Evolutionary conservation across 306 rosid genomes (phyloP).

Genomic region (Acacia crassicarpa): DNA sequence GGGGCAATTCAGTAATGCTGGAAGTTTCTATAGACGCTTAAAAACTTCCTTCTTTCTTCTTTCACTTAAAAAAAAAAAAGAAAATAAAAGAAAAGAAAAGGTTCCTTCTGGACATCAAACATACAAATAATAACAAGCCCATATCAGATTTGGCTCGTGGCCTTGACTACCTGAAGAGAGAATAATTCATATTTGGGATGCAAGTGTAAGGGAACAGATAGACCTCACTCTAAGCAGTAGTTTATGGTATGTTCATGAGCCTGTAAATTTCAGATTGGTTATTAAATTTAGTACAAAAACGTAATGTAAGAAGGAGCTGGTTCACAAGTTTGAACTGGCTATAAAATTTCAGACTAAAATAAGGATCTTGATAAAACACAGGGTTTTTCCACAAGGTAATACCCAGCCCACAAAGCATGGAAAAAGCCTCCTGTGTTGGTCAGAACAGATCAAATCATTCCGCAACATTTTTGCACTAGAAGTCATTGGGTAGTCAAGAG

Average conservation of each 20-base stretch:
- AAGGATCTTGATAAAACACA: background rate
- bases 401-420: background rate
- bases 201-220: background rate
- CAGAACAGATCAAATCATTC: too few species aligned
- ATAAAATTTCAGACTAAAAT: background rate
- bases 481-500: too few species aligned
- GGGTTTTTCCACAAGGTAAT: background rate
- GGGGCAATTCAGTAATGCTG: background rate
- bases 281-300: too few species aligned
- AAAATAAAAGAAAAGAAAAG: too few species aligned
- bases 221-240: background rate
- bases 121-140: background rate
- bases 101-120: background rate
- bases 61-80: background rate
- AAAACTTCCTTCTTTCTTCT: background rate
- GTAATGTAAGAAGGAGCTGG: too few species aligned
- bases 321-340: background rate
- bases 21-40: background rate
- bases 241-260: background rate
- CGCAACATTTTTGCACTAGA: too few species aligned
- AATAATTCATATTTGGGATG: background rate
- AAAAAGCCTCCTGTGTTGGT: too few species aligned
- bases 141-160: background rate
- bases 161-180: background rate
- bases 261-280: too few species aligned